Base-by-base conservation (phyloP, 2,329 filamentous ascomycete genomes). In the Akanthomyces dipterigenus region DNA sequence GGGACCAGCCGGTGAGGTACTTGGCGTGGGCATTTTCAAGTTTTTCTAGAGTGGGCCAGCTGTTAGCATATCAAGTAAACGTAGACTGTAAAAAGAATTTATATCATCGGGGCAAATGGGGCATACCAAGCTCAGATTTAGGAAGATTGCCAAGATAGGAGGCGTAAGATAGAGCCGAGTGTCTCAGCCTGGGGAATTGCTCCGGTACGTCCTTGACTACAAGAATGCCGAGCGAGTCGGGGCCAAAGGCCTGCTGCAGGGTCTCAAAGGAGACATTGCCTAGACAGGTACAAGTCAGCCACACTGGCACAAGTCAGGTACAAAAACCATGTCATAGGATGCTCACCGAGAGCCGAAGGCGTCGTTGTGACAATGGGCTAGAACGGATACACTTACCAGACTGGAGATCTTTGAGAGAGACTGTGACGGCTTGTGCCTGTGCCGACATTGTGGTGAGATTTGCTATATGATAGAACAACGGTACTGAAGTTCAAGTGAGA, bases 101-200 rank as follows among this genome's bases (percentile, higher is more conserved):
- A 43, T 28, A n/a, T n/a, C n/a, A n/a, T 2, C 48, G 18, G 16
- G 5, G 42, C 71, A 6, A 77, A 14, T 18, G 31, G 9, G 7
- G 2, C 60, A 28, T 61, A 91, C 90, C 85, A 31, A 98, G 82
- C 67, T 92, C 85, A 16, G 83, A 75, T 28, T 82, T 75, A 5
- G 91, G 83, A 5, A 98, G 81, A 65, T 92, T 92, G 38, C 90
- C 95, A 43, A 98, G 85, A 71, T 96, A 95, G 0, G 91, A 96
- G 4, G 92, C 87, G 71, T 95, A 95, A 0, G 91, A 95, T 7
- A 99, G 81, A 2, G 96, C 82, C 63, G 83, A 83, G 63, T 83
- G 83, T 63, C 95, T 85, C 48, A 97, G 77, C n/a, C 82, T 75
- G 16, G 82, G 75, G 68, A 96, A 99, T 57, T 85, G 79, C 6